These are phyloP conservation scores for Botrytis fabae DNA, from an alignment of 2,329 filamentous ascomycete species.

Conservation along the genomic window DNA sequence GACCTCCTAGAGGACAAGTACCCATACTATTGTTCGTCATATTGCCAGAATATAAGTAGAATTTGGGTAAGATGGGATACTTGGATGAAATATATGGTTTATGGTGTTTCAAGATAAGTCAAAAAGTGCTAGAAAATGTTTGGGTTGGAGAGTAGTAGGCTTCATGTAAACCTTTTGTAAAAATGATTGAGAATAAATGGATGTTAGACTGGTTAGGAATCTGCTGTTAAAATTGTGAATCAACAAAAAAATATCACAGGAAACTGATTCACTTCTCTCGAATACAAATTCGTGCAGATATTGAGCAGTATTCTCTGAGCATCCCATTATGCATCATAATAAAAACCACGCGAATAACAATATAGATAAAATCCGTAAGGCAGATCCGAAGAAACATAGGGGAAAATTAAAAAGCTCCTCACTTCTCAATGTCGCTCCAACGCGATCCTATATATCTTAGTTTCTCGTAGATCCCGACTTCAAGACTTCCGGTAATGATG, in stretches of 20 bases:
- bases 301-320: neutral
- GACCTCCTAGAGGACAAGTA: conserved; percentile 10
- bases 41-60: neutral
- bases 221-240: neutral
- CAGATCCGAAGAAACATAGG: neutral
- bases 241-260: neutral
- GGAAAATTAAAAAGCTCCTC: neutral
- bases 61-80: neutral
- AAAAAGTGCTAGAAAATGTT: neutral
- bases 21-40: conserved; percentile 13
- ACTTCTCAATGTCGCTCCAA: neutral
- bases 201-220: neutral
- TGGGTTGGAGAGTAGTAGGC: too few species aligned
- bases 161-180: neutral
- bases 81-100: neutral
- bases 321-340: neutral
- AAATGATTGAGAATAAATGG: neutral
- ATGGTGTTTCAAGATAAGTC: neutral
- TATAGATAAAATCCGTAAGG: neutral
- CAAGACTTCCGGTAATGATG: neutral
- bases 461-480: neutral
- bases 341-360: neutral
- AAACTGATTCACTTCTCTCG: neutral
- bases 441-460: neutral
- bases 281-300: neutral